Evolutionary conservation across 805 yeast species (phyloP).

Genomic region (Yarrowia alimentaria): DNA sequence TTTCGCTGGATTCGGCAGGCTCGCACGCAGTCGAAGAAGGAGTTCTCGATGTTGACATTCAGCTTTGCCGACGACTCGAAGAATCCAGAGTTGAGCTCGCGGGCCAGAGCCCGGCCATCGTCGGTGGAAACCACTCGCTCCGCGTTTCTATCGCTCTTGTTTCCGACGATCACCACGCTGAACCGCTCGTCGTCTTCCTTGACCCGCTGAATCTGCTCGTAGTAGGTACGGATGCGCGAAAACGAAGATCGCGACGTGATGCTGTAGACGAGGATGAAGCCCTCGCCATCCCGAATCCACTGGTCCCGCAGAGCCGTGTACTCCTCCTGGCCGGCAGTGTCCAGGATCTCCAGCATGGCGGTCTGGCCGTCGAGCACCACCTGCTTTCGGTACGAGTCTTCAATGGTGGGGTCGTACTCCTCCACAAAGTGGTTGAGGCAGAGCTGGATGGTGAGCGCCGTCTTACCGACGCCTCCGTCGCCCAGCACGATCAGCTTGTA

Average conservation of each 20-base stretch:
- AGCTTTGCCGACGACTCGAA: conserved; percentile 94
- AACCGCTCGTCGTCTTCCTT: conserved; percentile 53
- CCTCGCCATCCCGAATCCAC: conserved; percentile 93
- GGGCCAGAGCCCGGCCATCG: conserved; percentile 80
- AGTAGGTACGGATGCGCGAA: conserved; percentile 78
- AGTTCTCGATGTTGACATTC: conserved; percentile 81
- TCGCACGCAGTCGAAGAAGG: conserved; percentile 64
- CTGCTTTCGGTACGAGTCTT: conserved; percentile 65
- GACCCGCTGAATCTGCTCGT: conserved; percentile 74
- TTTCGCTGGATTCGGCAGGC: conserved; percentile 76
- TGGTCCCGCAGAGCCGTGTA: conserved; percentile 73
- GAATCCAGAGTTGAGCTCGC: conserved; percentile 53
- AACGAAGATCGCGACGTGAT: conserved; percentile 82
- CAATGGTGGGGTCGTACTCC: conserved; percentile 97
- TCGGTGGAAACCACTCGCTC: conserved; percentile 76
- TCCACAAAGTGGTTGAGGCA: conserved; percentile 89
- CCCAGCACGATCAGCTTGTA: conserved; percentile 94
- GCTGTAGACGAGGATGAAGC: conserved; percentile 83
- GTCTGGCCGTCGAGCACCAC: conserved; percentile 77
- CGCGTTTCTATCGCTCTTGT: conserved; percentile 74
- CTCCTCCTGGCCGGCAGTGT: conserved; percentile 92
- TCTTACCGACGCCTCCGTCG: conserved; percentile 98
- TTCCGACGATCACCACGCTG: conserved; percentile 90
- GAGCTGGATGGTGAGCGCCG: conserved; percentile 86
- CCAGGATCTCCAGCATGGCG: conserved; percentile 77